These are phyloP conservation scores for Nicotiana noctiflora DNA, from an alignment of 257 asterid genomes.

Conservation along the genomic window DNA sequence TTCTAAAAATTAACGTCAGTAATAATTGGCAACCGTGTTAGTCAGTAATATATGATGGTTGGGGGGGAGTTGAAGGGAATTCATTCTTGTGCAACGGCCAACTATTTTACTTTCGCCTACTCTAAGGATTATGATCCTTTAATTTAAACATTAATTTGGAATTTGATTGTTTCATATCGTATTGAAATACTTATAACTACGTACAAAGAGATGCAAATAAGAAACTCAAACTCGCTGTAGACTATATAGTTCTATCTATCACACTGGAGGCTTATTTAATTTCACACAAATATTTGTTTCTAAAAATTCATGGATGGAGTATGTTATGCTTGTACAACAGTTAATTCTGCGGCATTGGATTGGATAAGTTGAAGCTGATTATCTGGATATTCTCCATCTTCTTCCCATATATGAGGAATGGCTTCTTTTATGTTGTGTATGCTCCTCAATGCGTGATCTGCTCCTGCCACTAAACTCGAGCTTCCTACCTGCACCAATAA, in stretches of 20 bases:
- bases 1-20: too few relatives aligned
- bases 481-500: slow-evolving; percentile 63
- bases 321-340: background rate
- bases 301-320: background rate
- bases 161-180: background rate
- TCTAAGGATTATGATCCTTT: too few relatives aligned
- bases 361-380: slow-evolving; percentile 34
- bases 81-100: too few relatives aligned
- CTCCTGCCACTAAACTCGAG: slow-evolving; percentile 58
- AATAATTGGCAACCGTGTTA: too few relatives aligned
- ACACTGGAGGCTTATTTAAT: background rate
- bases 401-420: slow-evolving; percentile 81
- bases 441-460: slow-evolving; percentile 75
- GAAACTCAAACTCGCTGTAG: background rate
- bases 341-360: slow-evolving; percentile 36
- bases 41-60: too few relatives aligned
- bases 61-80: too few relatives aligned
- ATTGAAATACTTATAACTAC: background rate
- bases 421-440: slow-evolving; percentile 84
- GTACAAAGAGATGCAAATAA: background rate
- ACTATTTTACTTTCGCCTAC: too few relatives aligned
- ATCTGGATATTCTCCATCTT: slow-evolving; percentile 23
- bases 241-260: background rate
- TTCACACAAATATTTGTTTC: background rate
- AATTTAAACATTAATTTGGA: too few relatives aligned